These are phyloP conservation scores for Yarrowia sp. DNA, from an alignment of 805 yeast species.

Conservation along the genomic window DNA sequence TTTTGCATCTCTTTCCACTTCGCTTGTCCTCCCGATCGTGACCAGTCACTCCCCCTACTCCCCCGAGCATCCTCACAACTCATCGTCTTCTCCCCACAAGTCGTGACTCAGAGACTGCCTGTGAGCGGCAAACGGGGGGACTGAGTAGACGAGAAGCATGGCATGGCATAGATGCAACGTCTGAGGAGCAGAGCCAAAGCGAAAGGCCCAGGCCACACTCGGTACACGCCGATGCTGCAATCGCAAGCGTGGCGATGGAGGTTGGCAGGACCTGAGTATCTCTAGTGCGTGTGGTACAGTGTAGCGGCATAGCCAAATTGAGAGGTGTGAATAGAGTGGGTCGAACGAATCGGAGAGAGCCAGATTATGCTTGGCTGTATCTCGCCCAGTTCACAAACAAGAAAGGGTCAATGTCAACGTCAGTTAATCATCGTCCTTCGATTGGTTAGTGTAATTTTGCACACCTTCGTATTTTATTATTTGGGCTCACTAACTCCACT, in stretches of 20 bases:
- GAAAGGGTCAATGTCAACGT: neutral
- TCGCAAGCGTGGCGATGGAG: slow-evolving; percentile 21
- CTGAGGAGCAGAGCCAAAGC: slow-evolving; percentile 26
- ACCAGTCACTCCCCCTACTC: neutral
- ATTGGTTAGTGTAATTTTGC: neutral
- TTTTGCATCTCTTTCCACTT: neutral
- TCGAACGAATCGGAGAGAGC: neutral
- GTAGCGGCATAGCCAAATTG: neutral
- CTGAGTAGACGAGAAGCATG: slow-evolving; percentile 24
- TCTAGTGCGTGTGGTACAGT: neutral
- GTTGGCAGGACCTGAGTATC: slow-evolving; percentile 10
- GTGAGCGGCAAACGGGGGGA: slow-evolving; percentile 22
- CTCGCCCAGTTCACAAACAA: too few species aligned
- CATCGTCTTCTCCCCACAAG: neutral
- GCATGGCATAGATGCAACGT: slow-evolving; percentile 16
- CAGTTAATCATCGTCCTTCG: neutral
- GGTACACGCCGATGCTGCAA: neutral
- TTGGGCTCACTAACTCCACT: neutral
- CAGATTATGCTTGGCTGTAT: too few species aligned
- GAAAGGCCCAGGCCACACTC: neutral
- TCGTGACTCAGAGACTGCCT: slow-evolving; percentile 24
- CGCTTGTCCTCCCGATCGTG: neutral
- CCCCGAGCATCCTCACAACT: neutral
- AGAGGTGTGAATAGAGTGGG: neutral
- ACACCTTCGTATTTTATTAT: neutral